Evolutionary conservation across 345 rosid species (phyloP), one percentile per base, ranked within the genome.

Genomic region (Clausena lansium): DNA sequence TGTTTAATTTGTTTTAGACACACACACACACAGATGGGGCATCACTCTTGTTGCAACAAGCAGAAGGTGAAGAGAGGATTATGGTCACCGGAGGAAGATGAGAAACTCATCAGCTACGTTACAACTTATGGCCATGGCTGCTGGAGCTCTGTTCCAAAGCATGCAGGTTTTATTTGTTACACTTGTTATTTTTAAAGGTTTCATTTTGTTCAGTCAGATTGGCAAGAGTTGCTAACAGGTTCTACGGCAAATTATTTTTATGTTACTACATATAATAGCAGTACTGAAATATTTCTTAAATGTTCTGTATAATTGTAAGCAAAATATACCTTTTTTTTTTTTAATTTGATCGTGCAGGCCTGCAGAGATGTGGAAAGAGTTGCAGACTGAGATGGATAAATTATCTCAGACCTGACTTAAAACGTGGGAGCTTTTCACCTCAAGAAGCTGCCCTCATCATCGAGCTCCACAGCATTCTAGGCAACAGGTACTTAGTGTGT

Each of bases 41-140:
- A 94, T 81, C 99, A 96, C 79, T 96, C 98, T 0, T 96, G 99
- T 87, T 96, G 99, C 85, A 94, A 94, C 91, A 96, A 94, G 83
- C 98, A 96, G 87, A 96, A 94, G 84, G 98, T 96, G 58, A 96
- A 90, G 90, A 91, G 99, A 85, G 99, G 98, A 20, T 85, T 96
- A 17, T 96, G 99, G 99, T 96, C 99, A 66, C 99, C 99, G 0
- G 98, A 96, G 75, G 99, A 96, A 88, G 99, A 96, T 82, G 97
- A 94, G 89, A 96, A 91, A 81, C 99, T 96, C 89, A 80, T 92
- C 81, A 90, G 76, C 91, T 92, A 91, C 90, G 91, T 96, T 87
- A 81, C 93, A 19, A 90, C 91, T 70, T 91, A 90, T 57, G 99
- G 98, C 84, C 98, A 96, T 84, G 98, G 98, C 32, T 91, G 99